phyloP scores from a whole-genome alignment of 2,329 filamentous ascomycete genomes.

The Pyricularia sp. region DNA sequence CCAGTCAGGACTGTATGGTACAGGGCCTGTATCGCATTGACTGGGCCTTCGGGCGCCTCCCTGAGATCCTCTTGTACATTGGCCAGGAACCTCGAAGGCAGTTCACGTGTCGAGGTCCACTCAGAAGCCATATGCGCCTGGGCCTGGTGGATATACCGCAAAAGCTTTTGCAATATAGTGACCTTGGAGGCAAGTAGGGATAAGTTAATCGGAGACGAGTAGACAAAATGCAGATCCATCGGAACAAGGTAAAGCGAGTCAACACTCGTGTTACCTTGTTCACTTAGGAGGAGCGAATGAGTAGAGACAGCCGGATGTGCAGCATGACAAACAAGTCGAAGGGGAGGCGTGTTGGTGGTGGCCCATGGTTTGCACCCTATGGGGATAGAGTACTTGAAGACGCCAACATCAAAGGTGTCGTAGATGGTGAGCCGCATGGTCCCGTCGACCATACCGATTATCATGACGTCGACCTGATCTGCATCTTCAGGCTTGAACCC shows the following conservation, averaged over 20 bases:
- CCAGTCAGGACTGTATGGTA: conserved; percentile 83
- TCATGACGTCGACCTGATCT: conserved; percentile 69
- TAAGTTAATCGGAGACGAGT: conserved; percentile 68
- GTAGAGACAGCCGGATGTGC: conserved; percentile 69
- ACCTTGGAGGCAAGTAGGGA: conserved; percentile 80
- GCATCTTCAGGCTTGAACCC: conserved; percentile 53
- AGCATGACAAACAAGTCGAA: conserved; percentile 48
- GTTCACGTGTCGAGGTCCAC: conserved; percentile 72
- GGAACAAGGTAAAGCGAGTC: conserved; percentile 54
- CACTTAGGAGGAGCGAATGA: conserved; percentile 56
- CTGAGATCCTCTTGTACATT: conserved; percentile 69
- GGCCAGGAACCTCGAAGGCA: conserved; percentile 68
- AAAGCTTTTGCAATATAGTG: conserved; percentile 75
- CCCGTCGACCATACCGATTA: conserved; percentile 64
- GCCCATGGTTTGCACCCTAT: conserved; percentile 13
- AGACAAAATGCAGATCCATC: conserved; percentile 76
- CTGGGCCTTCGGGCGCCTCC: conserved; percentile 47
- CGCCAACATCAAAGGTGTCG: conserved; percentile 73
- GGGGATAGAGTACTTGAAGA: conserved; percentile 41
- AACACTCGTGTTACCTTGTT: conserved; percentile 22
- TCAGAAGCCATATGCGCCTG: conserved; percentile 71
- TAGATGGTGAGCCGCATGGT: conserved; percentile 72
- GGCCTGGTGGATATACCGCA: conserved; percentile 76
- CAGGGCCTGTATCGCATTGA: conserved; percentile 61
- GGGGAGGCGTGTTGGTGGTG: conserved; percentile 10